phyloP scores from a whole-genome alignment of 495 filamentous ascomycete genomes.

The Pyrenopolyporus hunteri region DNA sequence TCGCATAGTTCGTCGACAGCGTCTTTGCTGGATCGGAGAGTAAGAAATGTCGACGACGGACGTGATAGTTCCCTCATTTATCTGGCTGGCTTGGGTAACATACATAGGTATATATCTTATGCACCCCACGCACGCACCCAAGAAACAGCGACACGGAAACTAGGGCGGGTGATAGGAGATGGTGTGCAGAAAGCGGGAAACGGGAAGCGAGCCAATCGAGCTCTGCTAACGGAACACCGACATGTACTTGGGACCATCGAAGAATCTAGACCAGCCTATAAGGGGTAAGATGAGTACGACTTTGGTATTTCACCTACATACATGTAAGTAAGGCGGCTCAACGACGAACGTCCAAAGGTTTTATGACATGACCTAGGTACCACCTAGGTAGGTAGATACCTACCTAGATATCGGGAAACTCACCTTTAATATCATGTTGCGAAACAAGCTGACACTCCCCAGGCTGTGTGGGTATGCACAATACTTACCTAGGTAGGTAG shows the following conservation, averaged over 20 bases:
- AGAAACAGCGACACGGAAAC: too few species aligned
- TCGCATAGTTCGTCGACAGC: neutral
- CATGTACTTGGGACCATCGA: slow-evolving; percentile 1
- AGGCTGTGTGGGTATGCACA: too few species aligned
- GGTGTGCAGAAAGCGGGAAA: slow-evolving; percentile 14
- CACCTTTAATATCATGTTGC: too few species aligned
- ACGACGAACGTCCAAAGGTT: too few species aligned
- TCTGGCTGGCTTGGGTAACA: slow-evolving; percentile 3
- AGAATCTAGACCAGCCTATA: slow-evolving; percentile 9
- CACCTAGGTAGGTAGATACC: too few species aligned
- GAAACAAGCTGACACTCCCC: too few species aligned
- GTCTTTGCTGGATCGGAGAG: neutral
- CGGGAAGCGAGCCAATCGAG: slow-evolving; percentile 21
- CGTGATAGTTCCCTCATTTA: neutral
- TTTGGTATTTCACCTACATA: too few species aligned
- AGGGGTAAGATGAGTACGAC: neutral
- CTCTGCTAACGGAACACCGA: neutral
- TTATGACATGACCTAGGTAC: too few species aligned
- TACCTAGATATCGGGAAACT: too few species aligned
- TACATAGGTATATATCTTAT: slow-evolving; percentile 6
- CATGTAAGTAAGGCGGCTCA: too few species aligned
- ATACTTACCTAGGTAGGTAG: too few species aligned
- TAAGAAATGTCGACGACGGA: neutral
- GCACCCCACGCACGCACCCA: slow-evolving; percentile 16
- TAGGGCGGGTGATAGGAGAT: neutral